Conservation (phyloP, 192 early-diverging fungal genomes). For the Coemansia sp. region DNA sequence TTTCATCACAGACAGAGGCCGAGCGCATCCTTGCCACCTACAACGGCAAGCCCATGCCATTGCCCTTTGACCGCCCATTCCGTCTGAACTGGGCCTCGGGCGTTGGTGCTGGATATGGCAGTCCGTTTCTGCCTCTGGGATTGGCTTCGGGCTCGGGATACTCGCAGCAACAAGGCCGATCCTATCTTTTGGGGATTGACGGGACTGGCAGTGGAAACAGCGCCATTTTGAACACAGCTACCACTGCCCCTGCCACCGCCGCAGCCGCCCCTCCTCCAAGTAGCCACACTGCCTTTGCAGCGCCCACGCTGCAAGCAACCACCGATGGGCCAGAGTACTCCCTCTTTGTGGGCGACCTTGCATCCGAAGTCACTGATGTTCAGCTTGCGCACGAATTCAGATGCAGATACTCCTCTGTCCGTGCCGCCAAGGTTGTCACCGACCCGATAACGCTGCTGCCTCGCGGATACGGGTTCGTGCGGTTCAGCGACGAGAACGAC, state of each 20-base stretch:
- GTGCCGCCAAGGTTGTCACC: slow-evolving; percentile 91
- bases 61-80: slow-evolving; percentile 72
- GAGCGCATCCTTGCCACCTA: slow-evolving; percentile 67
- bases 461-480: slow-evolving; percentile 93
- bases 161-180: neutral
- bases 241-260: neutral
- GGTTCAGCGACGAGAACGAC: slow-evolving; percentile 84
- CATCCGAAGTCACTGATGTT: slow-evolving; percentile 82
- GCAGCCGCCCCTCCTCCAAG: slow-evolving; percentile 3
- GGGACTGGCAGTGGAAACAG: neutral
- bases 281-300: neutral
- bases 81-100: slow-evolving; percentile 97
- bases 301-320: neutral
- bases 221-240: neutral
- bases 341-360: slow-evolving; percentile 96
- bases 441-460: slow-evolving; percentile 81
- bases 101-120: slow-evolving; percentile 56
- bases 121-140: neutral
- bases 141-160: neutral
- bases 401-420: slow-evolving; percentile 78
- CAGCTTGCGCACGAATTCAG: slow-evolving; percentile 73
- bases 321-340: slow-evolving; percentile 76
- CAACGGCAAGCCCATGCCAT: slow-evolving; percentile 83
- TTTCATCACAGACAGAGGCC: slow-evolving; percentile 66
- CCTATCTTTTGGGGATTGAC: neutral